phyloP scores from a whole-genome alignment of 345 rosid species.

The Linum tenue region DNA sequence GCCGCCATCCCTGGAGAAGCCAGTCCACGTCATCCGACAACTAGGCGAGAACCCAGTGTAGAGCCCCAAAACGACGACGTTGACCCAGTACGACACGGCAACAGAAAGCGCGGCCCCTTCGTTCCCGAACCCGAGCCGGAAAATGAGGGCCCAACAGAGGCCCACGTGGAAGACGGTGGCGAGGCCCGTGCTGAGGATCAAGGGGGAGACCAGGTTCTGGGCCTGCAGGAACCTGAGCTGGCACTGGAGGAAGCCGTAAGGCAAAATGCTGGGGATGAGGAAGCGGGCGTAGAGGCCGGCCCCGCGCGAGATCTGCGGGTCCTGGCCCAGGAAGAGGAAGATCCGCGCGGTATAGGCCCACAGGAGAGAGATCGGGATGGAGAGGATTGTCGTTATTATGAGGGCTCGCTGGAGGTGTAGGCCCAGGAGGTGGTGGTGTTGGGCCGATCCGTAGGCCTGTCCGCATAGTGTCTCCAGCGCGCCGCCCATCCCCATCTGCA shows the following conservation, averaged over 20 bases:
- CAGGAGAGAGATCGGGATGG: conserved; percentile 22
- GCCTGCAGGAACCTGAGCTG: conserved; percentile 27
- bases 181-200: conserved; percentile 18
- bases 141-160: conserved; percentile 22
- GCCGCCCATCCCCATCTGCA: conserved; percentile 33
- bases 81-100: conserved; percentile 28
- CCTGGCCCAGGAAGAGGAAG: conserved; percentile 18
- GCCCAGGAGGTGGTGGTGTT: conserved; percentile 26
- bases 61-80: conserved; percentile 23
- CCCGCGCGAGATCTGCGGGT: conserved; percentile 14
- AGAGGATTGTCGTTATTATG: conserved; percentile 16
- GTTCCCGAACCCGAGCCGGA: conserved; percentile 20
- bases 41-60: conserved; percentile 26
- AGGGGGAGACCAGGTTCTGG: conserved; percentile 18
- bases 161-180: conserved; percentile 25
- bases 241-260: conserved; percentile 29
- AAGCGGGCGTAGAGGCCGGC: conserved; percentile 23
- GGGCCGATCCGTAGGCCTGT: conserved; percentile 26
- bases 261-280: conserved; percentile 27
- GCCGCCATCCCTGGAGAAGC: conserved; percentile 21
- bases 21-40: conserved; percentile 28
- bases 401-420: conserved; percentile 31
- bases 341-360: conserved; percentile 20
- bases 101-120: conserved; percentile 31
- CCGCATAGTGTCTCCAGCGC: conserved; percentile 32